Conservation (phyloP, 2,329 filamentous ascomycete genomes). For the Aotearoamyces nothofagi region DNA sequence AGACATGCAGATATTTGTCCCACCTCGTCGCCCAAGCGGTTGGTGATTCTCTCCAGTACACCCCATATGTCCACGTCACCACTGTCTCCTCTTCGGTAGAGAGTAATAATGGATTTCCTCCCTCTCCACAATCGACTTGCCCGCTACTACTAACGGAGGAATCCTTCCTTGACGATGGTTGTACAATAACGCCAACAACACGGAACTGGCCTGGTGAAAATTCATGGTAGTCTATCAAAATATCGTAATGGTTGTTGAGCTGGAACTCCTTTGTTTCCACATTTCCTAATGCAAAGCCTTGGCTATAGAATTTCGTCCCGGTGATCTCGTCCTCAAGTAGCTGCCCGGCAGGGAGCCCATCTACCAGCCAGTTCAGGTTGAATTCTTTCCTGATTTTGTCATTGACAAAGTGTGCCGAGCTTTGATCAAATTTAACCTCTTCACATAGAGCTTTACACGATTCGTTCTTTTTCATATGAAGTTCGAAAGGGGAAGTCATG, state of each 20-base stretch:
- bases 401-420: slow-evolving; percentile 67
- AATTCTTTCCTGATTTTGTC: slow-evolving; percentile 70
- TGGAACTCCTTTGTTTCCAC: slow-evolving; percentile 37
- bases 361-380: slow-evolving; percentile 89
- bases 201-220: slow-evolving; percentile 58
- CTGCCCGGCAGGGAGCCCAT: slow-evolving; percentile 85
- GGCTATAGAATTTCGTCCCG: slow-evolving; percentile 70
- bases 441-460: slow-evolving; percentile 71
- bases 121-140: slow-evolving; percentile 47
- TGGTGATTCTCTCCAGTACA: slow-evolving; percentile 70
- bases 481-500: slow-evolving; percentile 85
- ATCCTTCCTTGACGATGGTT: slow-evolving; percentile 58
- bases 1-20: slow-evolving; percentile 98
- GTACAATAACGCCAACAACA: slow-evolving; percentile 83
- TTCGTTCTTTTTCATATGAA: slow-evolving; percentile 77
- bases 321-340: slow-evolving; percentile 63
- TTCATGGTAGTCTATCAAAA: slow-evolving; percentile 81
- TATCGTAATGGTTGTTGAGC: slow-evolving; percentile 94
- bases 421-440: slow-evolving; percentile 46
- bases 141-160: slow-evolving; percentile 31
- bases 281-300: slow-evolving; percentile 71
- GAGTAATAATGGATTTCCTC: slow-evolving; percentile 44
- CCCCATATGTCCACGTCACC: slow-evolving; percentile 82
- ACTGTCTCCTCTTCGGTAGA: slow-evolving; percentile 44
- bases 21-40: slow-evolving; percentile 94